Conservation (phyloP, 352 stramenopile species). For the Pythium insidiosum region DNA sequence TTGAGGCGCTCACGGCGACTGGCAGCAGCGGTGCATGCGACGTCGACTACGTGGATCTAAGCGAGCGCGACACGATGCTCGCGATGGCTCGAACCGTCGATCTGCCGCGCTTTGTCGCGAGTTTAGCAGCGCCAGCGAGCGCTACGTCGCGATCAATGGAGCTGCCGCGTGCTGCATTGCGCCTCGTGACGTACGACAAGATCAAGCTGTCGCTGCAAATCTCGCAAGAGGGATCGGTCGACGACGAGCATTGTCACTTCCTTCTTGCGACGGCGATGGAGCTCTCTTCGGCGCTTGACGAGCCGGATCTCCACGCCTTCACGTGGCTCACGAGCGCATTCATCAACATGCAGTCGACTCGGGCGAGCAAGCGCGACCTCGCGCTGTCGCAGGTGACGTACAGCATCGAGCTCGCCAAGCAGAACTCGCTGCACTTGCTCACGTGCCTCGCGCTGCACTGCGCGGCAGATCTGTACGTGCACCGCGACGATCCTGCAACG, state of each 20-base stretch:
- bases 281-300: slow-evolving; percentile 24
- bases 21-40: slow-evolving; percentile 14
- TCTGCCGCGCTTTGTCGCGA: too few relatives aligned
- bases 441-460: slow-evolving; percentile 30
- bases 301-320: slow-evolving; percentile 32
- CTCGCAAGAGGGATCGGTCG: slow-evolving; percentile 14
- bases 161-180: slow-evolving; percentile 28
- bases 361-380: slow-evolving; percentile 11
- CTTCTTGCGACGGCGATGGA: slow-evolving; percentile 33
- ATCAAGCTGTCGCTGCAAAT: slow-evolving; percentile 35
- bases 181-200: slow-evolving; percentile 26
- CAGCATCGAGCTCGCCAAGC: slow-evolving; percentile 19
- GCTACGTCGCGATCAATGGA: too few relatives aligned
- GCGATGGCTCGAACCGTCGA: slow-evolving; percentile 4
- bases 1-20: slow-evolving; percentile 26
- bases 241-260: slow-evolving; percentile 12
- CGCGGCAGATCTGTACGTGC: slow-evolving; percentile 19
- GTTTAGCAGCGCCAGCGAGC: too few relatives aligned
- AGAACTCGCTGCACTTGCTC: slow-evolving; percentile 26
- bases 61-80: background rate
- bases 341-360: slow-evolving; percentile 23
- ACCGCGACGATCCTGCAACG: background rate
- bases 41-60: slow-evolving; percentile 33
- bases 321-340: slow-evolving; percentile 38
- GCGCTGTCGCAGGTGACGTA: slow-evolving; percentile 23